phyloP scores from a whole-genome alignment of 495 filamentous ascomycete species.

The Tuber brumale region DNA sequence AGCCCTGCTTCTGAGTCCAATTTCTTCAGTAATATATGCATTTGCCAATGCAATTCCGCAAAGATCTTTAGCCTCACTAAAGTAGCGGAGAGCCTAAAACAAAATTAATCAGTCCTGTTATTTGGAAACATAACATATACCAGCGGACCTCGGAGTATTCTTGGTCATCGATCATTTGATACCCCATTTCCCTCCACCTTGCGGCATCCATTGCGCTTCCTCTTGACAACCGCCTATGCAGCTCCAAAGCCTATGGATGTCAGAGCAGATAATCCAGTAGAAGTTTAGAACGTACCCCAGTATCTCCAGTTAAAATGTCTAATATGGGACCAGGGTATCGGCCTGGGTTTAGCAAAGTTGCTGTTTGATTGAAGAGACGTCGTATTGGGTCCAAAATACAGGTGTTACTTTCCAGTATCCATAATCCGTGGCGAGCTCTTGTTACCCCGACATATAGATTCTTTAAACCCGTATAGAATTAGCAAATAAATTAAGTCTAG shows the following conservation, averaged over 20 bases:
- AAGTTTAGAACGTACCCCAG: not conserved
- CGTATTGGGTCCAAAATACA: conserved; percentile 4
- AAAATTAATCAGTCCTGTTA: conserved; percentile 3
- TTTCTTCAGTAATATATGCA: conserved; percentile 16
- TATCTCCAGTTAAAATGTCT: conserved; percentile 12
- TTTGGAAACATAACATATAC: not conserved
- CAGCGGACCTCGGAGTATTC: conserved; percentile 22
- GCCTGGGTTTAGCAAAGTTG: not conserved
- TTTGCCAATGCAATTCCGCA: conserved; percentile 2
- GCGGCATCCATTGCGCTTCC: conserved; percentile 8
- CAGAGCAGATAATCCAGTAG: conserved; percentile 1
- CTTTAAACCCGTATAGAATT: not conserved
- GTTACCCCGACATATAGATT: conserved; percentile 26
- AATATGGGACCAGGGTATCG: conserved; percentile 12
- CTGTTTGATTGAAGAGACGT: conserved; percentile 13
- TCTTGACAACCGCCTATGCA: not conserved
- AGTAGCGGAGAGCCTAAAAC: conserved; percentile 21
- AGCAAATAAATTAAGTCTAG: not conserved
- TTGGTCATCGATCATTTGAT: conserved; percentile 24
- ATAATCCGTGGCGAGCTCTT: conserved; percentile 19
- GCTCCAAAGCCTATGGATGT: conserved; percentile 8
- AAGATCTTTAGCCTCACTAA: conserved; percentile 10
- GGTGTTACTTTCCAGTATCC: conserved; percentile 20
- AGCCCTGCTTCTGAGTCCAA: conserved; percentile 16
- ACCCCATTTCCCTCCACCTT: conserved; percentile 28